Conservation (phyloP, 225 moss, liverwort and hornwort genomes). For the Takakia lepidozioides region DNA sequence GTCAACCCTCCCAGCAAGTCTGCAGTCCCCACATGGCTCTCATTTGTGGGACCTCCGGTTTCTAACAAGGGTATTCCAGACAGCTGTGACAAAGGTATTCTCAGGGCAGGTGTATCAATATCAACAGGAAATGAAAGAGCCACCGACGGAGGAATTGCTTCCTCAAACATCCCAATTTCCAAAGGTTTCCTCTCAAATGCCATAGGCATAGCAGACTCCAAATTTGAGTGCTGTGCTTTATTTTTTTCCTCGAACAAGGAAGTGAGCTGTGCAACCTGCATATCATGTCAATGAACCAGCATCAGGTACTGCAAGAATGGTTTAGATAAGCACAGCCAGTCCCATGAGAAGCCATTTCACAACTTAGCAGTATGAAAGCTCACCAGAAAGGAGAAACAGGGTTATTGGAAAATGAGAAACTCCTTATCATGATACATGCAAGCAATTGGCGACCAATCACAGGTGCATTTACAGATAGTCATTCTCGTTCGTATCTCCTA, state of each 20-base stretch:
- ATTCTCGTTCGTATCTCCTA: too few relatives aligned
- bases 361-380: not conserved
- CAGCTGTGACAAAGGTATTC: not conserved
- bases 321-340: too few relatives aligned
- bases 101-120: not conserved
- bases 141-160: too few relatives aligned
- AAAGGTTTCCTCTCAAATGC: too few relatives aligned
- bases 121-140: constrained; percentile 5
- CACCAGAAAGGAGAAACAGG: not conserved
- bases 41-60: constrained; percentile 13
- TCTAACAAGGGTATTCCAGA: constrained; percentile 15
- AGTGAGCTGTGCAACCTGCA: constrained; percentile 9
- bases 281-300: not conserved
- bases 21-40: constrained; percentile 10
- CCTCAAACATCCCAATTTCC: too few relatives aligned
- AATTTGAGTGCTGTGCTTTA: constrained; percentile 17
- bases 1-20: too few relatives aligned
- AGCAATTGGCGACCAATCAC: too few relatives aligned
- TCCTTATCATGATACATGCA: not conserved
- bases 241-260: constrained; percentile 31
- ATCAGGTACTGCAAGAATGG: too few relatives aligned
- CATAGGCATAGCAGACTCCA: constrained; percentile 17
- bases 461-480: too few relatives aligned
- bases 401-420: not conserved
- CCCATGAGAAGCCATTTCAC: not conserved